These are phyloP conservation scores for Taphrina wiesneri DNA, from an alignment of 1,139 yeast genomes.

Conservation along the genomic window DNA sequence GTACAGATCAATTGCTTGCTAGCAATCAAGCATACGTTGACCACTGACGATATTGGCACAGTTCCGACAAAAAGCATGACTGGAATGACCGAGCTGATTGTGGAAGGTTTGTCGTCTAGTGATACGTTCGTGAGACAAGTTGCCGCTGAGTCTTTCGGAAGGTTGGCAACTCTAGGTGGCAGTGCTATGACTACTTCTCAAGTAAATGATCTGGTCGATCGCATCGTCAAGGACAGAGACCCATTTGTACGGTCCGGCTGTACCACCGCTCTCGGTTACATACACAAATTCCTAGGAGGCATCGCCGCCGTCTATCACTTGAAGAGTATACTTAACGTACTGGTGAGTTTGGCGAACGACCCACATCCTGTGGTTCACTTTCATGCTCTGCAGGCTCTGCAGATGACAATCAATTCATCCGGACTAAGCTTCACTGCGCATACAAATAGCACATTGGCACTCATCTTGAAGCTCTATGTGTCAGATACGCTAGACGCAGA, in stretches of 20 bases:
- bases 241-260: conserved; percentile 70
- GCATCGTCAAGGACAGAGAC: conserved; percentile 60
- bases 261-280: conserved; percentile 60
- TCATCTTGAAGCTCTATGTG: conserved; percentile 53
- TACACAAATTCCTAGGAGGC: conserved; percentile 56
- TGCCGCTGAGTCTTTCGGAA: conserved; percentile 70
- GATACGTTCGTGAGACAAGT: conserved; percentile 48
- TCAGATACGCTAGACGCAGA: conserved; percentile 60
- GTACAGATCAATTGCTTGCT: conserved; percentile 62
- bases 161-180: conserved; percentile 53
- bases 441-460: conserved; percentile 52
- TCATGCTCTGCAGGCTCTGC: conserved; percentile 65
- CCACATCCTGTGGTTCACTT: conserved; percentile 83
- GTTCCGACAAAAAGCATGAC: conserved; percentile 38
- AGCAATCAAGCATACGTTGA: conserved; percentile 50
- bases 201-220: conserved; percentile 58
- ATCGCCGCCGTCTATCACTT: conserved; percentile 48
- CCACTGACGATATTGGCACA: conserved; percentile 5
- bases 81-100: conserved; percentile 61
- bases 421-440: conserved; percentile 55
- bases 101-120: conserved; percentile 40
- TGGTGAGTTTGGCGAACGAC: conserved; percentile 65
- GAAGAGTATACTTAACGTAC: conserved; percentile 56
- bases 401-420: conserved; percentile 57
- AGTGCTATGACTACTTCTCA: conserved; percentile 52